These are phyloP conservation scores for Apostasia shenzhenica DNA, from an alignment of 106 monocot genomes.

Conservation along the genomic window DNA sequence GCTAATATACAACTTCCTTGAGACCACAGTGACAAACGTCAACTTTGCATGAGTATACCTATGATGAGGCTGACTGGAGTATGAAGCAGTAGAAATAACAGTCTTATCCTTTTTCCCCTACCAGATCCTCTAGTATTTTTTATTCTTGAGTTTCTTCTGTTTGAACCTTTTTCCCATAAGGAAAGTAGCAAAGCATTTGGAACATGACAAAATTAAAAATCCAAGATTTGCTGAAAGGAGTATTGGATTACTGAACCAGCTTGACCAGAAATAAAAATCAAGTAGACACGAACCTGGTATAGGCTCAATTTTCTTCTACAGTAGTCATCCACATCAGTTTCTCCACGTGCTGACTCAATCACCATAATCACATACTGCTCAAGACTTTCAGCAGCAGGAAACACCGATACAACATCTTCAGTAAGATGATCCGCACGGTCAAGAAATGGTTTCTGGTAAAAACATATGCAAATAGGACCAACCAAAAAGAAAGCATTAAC, in stretches of 20 bases:
- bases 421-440: conserved; percentile 89
- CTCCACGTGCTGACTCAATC: conserved; percentile 71
- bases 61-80: no score
- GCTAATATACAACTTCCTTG: no score
- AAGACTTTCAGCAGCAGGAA: conserved; percentile 85
- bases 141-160: no score
- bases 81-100: no score
- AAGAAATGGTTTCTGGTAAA: conserved; percentile 91
- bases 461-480: conserved; percentile 14
- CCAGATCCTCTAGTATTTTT: no score
- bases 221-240: not conserved
- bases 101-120: no score
- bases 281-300: conserved; percentile 50
- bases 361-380: conserved; percentile 72
- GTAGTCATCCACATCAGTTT: conserved; percentile 55
- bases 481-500: not conserved
- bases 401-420: conserved; percentile 84
- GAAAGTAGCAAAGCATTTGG: no score
- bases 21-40: no score
- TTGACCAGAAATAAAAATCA: not conserved
- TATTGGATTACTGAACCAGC: not conserved
- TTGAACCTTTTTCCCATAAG: no score
- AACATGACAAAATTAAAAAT: not conserved
- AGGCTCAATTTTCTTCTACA: conserved; percentile 50
- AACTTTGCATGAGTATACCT: no score